Evolutionary conservation across 2,329 filamentous ascomycete species (phyloP).

Genomic region (Colletotrichum acutatum): DNA sequence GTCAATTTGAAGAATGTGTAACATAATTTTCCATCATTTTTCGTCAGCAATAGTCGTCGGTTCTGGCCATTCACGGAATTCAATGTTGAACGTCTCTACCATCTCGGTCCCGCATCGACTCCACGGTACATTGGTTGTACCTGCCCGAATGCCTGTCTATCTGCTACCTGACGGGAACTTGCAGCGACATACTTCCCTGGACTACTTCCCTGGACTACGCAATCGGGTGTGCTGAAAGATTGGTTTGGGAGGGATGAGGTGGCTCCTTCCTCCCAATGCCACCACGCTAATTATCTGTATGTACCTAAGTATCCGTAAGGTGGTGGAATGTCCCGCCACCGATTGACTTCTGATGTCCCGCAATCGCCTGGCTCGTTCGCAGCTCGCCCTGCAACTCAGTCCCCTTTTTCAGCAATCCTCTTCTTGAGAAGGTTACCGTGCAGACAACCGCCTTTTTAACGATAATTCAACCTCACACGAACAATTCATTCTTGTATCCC

Average conservation of each 20-base stretch:
- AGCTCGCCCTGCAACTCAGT: not conserved
- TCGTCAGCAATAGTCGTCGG: no score
- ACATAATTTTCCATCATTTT: not conserved
- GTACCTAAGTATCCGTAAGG: not conserved
- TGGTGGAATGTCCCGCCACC: slow-evolving; percentile 17
- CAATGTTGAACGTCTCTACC: not conserved
- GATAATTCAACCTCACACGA: not conserved
- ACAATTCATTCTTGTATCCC: not conserved
- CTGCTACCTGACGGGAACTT: slow-evolving; percentile 31
- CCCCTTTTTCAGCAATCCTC: not conserved
- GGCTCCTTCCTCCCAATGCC: slow-evolving; percentile 4
- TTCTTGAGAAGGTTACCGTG: not conserved
- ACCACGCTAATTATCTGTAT: not conserved
- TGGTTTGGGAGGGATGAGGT: not conserved
- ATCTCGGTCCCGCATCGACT: slow-evolving; percentile 1
- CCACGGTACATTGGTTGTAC: slow-evolving; percentile 9
- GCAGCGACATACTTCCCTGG: slow-evolving; percentile 20
- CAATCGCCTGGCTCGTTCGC: slow-evolving; percentile 31
- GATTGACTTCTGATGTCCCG: slow-evolving; percentile 29
- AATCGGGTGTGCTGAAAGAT: slow-evolving; percentile 2
- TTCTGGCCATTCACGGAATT: not conserved
- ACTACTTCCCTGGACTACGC: slow-evolving; percentile 11
- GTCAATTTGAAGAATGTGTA: not conserved
- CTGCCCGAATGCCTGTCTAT: slow-evolving; percentile 22
- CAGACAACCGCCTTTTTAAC: not conserved